Conservation (phyloP, 1,139 yeast species). For the Yamadazyma epiphylla region DNA sequence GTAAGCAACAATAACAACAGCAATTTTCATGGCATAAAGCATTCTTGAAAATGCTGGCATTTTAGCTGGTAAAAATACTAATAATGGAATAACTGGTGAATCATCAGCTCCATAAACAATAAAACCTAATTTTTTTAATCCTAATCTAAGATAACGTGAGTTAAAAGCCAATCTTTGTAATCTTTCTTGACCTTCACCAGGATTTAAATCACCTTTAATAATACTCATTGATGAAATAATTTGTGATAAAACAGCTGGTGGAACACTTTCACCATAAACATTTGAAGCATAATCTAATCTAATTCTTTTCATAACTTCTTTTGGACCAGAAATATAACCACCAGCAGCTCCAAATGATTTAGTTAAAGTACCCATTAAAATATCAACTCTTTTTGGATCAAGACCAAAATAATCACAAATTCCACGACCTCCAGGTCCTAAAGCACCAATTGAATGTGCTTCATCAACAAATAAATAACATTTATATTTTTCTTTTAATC, state of each 20-base stretch:
- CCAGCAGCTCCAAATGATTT: conserved; percentile 99
- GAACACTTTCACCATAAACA: conserved; percentile 76
- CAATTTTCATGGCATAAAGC: conserved; percentile 75
- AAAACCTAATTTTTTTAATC: conserved; percentile 87
- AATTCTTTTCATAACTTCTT: conserved; percentile 65
- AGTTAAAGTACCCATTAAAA: conserved; percentile 96
- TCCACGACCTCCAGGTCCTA: conserved; percentile 93
- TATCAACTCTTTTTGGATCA: conserved; percentile 70
- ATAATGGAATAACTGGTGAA: conserved; percentile 90
- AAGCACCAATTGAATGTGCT: conserved; percentile 97
- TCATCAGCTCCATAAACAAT: conserved; percentile 94
- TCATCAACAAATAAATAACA: conserved; percentile 91
- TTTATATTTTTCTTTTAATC: conserved; percentile 78
- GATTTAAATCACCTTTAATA: conserved; percentile 76
- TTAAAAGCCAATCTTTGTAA: conserved; percentile 92
- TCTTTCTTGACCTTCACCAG: conserved; percentile 92
- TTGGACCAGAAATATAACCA: conserved; percentile 83
- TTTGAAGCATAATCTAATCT: conserved; percentile 72
- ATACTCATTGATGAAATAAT: conserved; percentile 76
- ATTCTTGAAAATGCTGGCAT: conserved; percentile 90
- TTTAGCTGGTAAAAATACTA: conserved; percentile 85
- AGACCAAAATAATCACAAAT: conserved; percentile 90
- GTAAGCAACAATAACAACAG: conserved; percentile 94
- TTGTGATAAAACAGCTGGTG: conserved; percentile 91
- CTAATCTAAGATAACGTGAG: conserved; percentile 87